These are phyloP conservation scores for Aspergillus ochraceus DNA, from an alignment of 2,329 filamentous ascomycete species.

Conservation along the genomic window DNA sequence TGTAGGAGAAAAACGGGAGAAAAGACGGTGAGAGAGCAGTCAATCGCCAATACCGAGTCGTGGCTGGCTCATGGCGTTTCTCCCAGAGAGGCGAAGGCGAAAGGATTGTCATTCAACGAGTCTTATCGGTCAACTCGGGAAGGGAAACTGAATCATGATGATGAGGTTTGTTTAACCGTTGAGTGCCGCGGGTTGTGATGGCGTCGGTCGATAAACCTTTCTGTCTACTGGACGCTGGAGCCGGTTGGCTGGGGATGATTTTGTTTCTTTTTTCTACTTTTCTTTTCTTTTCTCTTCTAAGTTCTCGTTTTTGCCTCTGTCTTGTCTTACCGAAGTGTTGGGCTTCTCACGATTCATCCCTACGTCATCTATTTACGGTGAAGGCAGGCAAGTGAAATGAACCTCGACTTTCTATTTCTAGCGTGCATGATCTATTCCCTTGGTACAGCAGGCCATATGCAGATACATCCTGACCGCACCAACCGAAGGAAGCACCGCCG, in stretches of 20 bases:
- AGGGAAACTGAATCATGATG: neutral
- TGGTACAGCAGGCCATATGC: neutral
- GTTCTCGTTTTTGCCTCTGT: neutral
- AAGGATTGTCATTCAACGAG: neutral
- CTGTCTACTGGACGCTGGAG: neutral
- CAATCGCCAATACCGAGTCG: neutral
- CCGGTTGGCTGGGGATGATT: neutral
- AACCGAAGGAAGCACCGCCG: neutral
- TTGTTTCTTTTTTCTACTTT: neutral
- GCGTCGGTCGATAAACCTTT: neutral
- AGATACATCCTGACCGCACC: neutral
- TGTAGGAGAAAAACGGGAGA: slow-evolving; percentile 9
- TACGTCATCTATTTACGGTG: neutral
- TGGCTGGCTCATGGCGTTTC: neutral
- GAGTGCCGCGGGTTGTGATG: too few relatives aligned
- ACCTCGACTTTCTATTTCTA: neutral
- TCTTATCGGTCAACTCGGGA: neutral
- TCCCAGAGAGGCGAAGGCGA: neutral
- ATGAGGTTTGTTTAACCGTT: neutral
- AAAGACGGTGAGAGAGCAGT: slow-evolving; percentile 3
- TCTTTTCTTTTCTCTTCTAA: neutral
- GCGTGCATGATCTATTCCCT: neutral
- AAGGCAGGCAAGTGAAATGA: neutral
- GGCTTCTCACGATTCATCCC: neutral
- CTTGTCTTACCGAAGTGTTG: neutral